A percentile compares a stretch with the other conserved stretches of the same genome.
Conservation (phyloP, 1,139 yeast genomes). For the Insectozyma bohioensis region DNA sequence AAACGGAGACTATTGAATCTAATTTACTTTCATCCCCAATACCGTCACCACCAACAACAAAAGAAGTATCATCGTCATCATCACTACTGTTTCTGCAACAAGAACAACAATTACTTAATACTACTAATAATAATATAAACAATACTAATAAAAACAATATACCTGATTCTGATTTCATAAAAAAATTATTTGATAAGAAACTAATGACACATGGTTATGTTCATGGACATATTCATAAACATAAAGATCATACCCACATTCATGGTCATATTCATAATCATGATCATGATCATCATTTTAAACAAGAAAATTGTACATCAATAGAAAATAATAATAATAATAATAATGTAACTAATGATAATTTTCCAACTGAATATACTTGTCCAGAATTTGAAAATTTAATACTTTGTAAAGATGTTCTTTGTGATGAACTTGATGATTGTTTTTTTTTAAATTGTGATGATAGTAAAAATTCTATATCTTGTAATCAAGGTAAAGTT, state of each 20-base stretch:
- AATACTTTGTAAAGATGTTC: conserved; percentile 39
- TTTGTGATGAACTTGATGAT: conserved; percentile 47
- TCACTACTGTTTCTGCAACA: too few relatives aligned
- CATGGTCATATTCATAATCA: conserved; percentile 69
- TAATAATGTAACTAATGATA: neutral
- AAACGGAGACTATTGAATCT: too few relatives aligned
- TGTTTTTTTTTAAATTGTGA: conserved; percentile 42
- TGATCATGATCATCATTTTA: conserved; percentile 28
- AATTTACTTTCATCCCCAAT: too few relatives aligned
- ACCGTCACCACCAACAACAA: too few relatives aligned
- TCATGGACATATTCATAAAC: conserved; percentile 70
- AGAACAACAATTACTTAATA: too few relatives aligned
- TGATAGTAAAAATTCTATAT: conserved; percentile 7
- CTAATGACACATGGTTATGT: conserved; percentile 51
- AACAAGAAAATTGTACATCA: conserved; percentile 1
- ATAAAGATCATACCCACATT: conserved; percentile 61
- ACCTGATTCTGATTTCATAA: conserved; percentile 3
- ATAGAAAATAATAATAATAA: conserved; percentile 1
- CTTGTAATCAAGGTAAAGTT: conserved; percentile 5
- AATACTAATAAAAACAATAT: too few relatives aligned
- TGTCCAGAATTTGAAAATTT: conserved; percentile 34
- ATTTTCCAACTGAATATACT: conserved; percentile 4
- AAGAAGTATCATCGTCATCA: too few relatives aligned
- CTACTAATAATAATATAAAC: too few relatives aligned
- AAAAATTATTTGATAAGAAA: conserved; percentile 6